phyloP scores from a whole-genome alignment of 345 rosid species.

The Populus deltoides region DNA sequence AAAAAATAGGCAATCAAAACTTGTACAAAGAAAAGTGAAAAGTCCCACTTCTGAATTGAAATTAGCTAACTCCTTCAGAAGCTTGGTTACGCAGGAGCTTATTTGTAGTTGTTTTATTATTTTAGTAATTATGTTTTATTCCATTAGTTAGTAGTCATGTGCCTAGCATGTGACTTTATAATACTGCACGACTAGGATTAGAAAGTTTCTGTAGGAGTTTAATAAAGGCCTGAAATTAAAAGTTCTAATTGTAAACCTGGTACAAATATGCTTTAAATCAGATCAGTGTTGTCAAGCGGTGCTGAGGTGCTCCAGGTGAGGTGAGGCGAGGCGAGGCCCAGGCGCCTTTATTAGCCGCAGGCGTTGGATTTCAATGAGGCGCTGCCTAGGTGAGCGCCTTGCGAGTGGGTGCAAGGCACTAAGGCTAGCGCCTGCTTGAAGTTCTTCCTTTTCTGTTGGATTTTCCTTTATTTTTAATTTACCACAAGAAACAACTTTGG shows the following conservation, averaged over 20 bases:
- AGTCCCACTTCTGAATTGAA: background rate
- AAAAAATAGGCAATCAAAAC: background rate
- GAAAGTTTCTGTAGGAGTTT: background rate
- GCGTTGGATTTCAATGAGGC: too few relatives aligned
- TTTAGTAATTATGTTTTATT: background rate
- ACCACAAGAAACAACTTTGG: too few relatives aligned
- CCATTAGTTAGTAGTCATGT: background rate
- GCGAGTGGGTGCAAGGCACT: too few relatives aligned
- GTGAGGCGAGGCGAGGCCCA: too few relatives aligned
- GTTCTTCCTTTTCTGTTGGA: too few relatives aligned
- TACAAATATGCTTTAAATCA: background rate
- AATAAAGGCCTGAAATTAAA: background rate
- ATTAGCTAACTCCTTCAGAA: background rate
- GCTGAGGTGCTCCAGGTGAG: too few relatives aligned
- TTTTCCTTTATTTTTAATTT: too few relatives aligned
- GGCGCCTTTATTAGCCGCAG: too few relatives aligned
- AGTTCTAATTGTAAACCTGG: background rate
- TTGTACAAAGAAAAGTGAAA: background rate
- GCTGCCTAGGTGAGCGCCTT: too few relatives aligned
- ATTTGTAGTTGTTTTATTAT: background rate
- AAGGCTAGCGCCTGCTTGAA: too few relatives aligned
- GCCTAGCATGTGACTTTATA: background rate
- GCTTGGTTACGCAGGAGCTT: background rate
- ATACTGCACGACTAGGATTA: background rate
- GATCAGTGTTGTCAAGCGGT: too few relatives aligned